phyloP scores from a whole-genome alignment of 805 yeast genomes.

The Starmerella powellii region DNA sequence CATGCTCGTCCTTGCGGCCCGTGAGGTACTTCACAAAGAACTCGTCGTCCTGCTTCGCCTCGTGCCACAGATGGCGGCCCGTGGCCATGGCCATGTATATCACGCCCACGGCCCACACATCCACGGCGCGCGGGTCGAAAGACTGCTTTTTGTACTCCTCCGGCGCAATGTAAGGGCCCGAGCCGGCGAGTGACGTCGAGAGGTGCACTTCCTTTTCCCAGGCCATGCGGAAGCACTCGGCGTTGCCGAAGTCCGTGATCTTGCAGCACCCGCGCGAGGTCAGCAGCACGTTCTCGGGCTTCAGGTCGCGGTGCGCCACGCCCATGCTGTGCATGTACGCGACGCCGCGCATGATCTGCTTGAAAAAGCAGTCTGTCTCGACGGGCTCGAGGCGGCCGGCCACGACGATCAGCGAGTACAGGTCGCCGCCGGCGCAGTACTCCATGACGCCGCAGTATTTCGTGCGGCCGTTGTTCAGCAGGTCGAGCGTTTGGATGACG shows the following conservation, averaged over 20 bases:
- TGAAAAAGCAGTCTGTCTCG: conserved; percentile 81
- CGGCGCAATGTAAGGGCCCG: conserved; percentile 84
- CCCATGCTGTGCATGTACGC: conserved; percentile 80
- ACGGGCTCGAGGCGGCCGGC: conserved; percentile 41
- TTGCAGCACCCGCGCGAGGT: conserved; percentile 52
- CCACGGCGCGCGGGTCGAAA: conserved; percentile 69
- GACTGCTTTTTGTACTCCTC: conserved; percentile 52
- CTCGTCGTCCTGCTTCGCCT: conserved; percentile 64
- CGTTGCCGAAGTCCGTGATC: conserved; percentile 78
- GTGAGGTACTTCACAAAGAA: conserved; percentile 61
- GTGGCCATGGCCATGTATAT: conserved; percentile 70
- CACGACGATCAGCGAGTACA: conserved; percentile 46
- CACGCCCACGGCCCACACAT: conserved; percentile 80
- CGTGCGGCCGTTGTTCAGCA: conserved; percentile 58
- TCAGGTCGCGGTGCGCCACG: conserved; percentile 83
- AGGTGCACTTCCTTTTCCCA: conserved; percentile 66
- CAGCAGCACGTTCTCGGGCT: conserved; percentile 74
- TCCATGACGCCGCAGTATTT: conserved; percentile 85
- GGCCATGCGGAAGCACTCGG: conserved; percentile 76
- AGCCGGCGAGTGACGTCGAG: conserved; percentile 62
- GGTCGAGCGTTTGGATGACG: conserved; percentile 62
- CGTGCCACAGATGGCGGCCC: conserved; percentile 83
- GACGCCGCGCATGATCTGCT: conserved; percentile 71
- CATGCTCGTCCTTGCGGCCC: conserved; percentile 67
- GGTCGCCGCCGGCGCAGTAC: conserved; percentile 78